These are phyloP conservation scores for Lichtheimia corymbifera DNA, from an alignment of 371 early-diverging fungal species.

Conservation along the genomic window DNA sequence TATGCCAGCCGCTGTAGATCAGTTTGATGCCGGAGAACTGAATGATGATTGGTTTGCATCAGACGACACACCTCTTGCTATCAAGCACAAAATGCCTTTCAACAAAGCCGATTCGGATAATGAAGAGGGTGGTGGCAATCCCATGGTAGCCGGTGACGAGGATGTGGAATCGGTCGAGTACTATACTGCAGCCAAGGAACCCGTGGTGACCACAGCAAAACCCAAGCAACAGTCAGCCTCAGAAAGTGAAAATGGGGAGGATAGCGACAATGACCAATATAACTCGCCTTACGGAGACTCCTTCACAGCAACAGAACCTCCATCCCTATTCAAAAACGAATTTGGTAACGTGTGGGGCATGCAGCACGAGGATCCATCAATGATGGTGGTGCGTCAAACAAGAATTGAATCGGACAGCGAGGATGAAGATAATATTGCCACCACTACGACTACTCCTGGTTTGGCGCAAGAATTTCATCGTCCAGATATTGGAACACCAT, in stretches of 20 bases:
- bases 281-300: neutral
- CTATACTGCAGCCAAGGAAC: conserved; percentile 14
- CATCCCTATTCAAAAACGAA: conserved; percentile 16
- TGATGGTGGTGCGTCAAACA: conserved; percentile 6
- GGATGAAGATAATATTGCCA: conserved; percentile 20
- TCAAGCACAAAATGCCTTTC: neutral
- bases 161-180: conserved; percentile 52
- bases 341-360: conserved; percentile 13
- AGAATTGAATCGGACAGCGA: conserved; percentile 25
- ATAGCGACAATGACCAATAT: neutral
- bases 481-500: neutral
- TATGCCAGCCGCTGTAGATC: conserved; percentile 44
- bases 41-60: conserved; percentile 62
- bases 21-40: conserved; percentile 47
- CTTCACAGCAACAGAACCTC: neutral
- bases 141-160: conserved; percentile 62
- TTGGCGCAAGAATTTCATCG: neutral
- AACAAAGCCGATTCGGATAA: conserved; percentile 33
- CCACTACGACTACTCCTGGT: too few relatives aligned
- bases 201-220: conserved; percentile 39
- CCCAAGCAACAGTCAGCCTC: neutral
- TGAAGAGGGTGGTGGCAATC: conserved; percentile 45
- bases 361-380: neutral
- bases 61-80: conserved; percentile 11
- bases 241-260: conserved; percentile 8